Percentiles rank a stretch among this genome's conserved stretches.
Conservation (phyloP, 2,329 filamentous ascomycete species). For the Knufia petricola region DNA sequence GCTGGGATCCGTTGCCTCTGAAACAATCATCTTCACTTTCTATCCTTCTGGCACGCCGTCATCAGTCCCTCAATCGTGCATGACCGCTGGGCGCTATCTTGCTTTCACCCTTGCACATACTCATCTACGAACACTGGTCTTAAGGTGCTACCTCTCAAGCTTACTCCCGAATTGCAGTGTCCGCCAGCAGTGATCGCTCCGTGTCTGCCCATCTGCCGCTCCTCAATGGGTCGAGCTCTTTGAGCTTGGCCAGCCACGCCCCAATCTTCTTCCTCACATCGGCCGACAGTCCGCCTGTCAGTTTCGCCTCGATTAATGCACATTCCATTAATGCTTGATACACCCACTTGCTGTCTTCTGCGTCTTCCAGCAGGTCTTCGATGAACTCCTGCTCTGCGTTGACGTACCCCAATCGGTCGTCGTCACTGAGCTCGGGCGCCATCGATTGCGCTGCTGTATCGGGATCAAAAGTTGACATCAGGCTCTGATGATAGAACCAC, state of each 20-base stretch:
- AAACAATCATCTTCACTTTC: background rate
- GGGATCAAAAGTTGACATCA: conserved; percentile 60
- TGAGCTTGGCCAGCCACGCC: conserved; percentile 56
- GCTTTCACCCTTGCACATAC: too few relatives aligned
- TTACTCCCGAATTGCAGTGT: background rate
- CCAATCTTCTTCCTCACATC: conserved; percentile 40
- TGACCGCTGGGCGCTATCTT: conserved; percentile 37
- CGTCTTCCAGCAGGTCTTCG: conserved; percentile 55
- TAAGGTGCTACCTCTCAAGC: too few relatives aligned
- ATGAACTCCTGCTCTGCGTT: conserved; percentile 64
- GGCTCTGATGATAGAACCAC: conserved; percentile 92
- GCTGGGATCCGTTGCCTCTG: background rate
- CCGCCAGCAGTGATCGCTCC: conserved; percentile 31
- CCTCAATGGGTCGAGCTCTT: conserved; percentile 63
- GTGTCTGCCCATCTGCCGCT: conserved; percentile 67
- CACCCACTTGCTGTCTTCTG: conserved; percentile 71
- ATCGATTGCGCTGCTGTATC: conserved; percentile 47
- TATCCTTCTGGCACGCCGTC: conserved; percentile 40
- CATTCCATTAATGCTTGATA: conserved; percentile 79
- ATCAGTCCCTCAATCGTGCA: conserved; percentile 45
- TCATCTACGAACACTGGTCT: too few relatives aligned
- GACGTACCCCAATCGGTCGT: conserved; percentile 58
- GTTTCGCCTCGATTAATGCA: conserved; percentile 47
- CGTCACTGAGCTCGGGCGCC: conserved; percentile 50
- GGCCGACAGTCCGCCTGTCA: conserved; percentile 38